A percentile compares a stretch with the other conserved stretches of the same genome.
These are phyloP conservation scores for Leccinum subspadiceum DNA, from an alignment of 1,284 basidiomycete species.

Conservation along the genomic window DNA sequence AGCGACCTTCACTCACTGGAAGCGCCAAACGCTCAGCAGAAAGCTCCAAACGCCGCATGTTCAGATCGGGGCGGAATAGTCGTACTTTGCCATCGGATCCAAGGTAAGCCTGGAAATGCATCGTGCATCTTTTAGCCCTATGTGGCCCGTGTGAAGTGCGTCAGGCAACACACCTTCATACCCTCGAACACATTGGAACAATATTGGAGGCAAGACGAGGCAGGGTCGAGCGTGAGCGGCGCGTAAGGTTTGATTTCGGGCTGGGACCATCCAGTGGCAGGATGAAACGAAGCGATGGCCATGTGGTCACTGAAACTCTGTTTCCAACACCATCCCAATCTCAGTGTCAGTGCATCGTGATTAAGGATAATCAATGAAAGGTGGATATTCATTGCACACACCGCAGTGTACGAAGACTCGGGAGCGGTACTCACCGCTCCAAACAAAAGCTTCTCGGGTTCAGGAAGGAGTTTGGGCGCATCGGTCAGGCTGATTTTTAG, in stretches of 20 bases:
- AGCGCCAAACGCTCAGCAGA: constrained; percentile 64
- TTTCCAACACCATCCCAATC: not conserved
- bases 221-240: constrained; percentile 66
- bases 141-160: not conserved
- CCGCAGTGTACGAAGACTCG: not conserved
- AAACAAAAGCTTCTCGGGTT: constrained; percentile 37
- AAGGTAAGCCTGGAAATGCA: constrained; percentile 61
- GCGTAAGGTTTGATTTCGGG: constrained; percentile 82
- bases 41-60: constrained; percentile 73
- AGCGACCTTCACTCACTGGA: constrained; percentile 43
- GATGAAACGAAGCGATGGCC: constrained; percentile 66
- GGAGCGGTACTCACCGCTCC: constrained; percentile 35
- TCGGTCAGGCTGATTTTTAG: constrained; percentile 38
- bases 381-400: not conserved
- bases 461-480: constrained; percentile 37
- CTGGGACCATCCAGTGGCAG: constrained; percentile 69
- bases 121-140: not conserved
- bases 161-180: constrained; percentile 61
- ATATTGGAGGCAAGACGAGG: constrained; percentile 75
- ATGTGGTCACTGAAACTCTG: constrained; percentile 76
- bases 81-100: constrained; percentile 62
- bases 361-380: not conserved
- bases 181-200: constrained; percentile 82
- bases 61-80: constrained; percentile 78
- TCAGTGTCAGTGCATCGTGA: not conserved